Base-by-base conservation (phyloP, 1,284 basidiomycete genomes). In the Pseudozyma sp. region DNA sequence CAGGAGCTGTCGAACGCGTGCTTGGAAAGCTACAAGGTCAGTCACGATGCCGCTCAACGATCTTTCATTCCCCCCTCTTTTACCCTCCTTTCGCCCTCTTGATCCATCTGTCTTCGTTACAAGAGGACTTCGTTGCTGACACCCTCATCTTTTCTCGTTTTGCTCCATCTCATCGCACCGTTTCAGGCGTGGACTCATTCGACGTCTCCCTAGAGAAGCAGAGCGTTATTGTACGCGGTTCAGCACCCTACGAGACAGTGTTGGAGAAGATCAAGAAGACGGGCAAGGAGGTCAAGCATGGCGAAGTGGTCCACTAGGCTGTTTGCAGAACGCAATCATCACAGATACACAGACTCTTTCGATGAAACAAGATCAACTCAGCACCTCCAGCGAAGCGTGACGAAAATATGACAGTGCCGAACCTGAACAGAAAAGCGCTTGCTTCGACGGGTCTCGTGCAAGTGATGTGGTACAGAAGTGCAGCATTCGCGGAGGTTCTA, bases 211-310 rank as follows among this genome's bases (percentile, higher is more conserved):
- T 93, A 35, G 90, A 90, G 52, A 89, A 87, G 45, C 92, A 94
- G 85, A 88, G 89, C 78, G 93, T 94, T 52, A 71, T 89, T 48
- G 92, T 94, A 51, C 90, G 86, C 25, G 90, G 90, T 14, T 86
- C 87, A 4, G 87, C 89, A 11, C 80, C 88, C 11, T 93, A 92
- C 83, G 91, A 93, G 0, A 88, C 88, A 5, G 87, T 93, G 48
- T 85, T 90, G 42, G 90, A 87, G 52, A 92, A 88, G 87, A 93
- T 94, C 85, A 89, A 90, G 88, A 94, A 93, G 89, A 94, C 93
- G 3, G 93, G 93, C 73, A 94, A 94, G 86, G 89, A 91, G 88
- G 90, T 90, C 62, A 59, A 87, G 47, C 52, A 43, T 9, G 59
- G 66, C 4, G 56, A 78, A 18, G 62, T 80, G 12, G 70, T 80